phyloP scores from a whole-genome alignment of 805 yeast species.

The Clavispora santaluciae region DNA sequence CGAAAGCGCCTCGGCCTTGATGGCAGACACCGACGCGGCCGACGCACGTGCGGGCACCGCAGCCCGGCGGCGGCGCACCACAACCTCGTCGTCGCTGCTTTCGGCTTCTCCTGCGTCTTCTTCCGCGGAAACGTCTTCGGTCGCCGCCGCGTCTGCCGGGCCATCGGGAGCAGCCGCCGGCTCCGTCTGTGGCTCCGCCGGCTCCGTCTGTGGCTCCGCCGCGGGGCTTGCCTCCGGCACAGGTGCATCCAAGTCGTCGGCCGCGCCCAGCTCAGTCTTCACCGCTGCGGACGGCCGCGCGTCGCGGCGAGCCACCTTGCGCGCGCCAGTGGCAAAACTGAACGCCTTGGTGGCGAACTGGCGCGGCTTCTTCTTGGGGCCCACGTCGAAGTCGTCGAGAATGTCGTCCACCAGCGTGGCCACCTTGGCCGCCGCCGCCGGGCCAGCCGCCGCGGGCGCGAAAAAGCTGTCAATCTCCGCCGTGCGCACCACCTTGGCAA shows the following conservation, averaged over 20 bases:
- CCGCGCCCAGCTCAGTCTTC: slow-evolving; percentile 10
- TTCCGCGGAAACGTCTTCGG: no score
- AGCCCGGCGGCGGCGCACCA: slow-evolving; percentile 48
- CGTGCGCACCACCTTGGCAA: slow-evolving; percentile 35
- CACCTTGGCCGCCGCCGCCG: slow-evolving; percentile 22
- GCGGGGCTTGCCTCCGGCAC: slow-evolving; percentile 1
- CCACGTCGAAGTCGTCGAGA: slow-evolving; percentile 16
- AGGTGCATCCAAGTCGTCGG: slow-evolving; percentile 5
- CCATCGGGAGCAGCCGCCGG: slow-evolving; percentile 2
- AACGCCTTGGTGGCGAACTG: slow-evolving; percentile 32
- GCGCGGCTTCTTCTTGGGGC: slow-evolving; percentile 4
- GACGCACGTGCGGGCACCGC: slow-evolving; percentile 40
- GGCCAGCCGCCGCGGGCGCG: slow-evolving; percentile 21
- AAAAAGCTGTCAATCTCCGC: slow-evolving; percentile 51
- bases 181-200: neutral
- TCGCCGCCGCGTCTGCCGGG: no score
- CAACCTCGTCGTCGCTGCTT: slow-evolving; percentile 56
- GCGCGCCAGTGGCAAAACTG: slow-evolving; percentile 22
- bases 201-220: slow-evolving; percentile 1
- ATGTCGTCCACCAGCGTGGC: slow-evolving; percentile 17
- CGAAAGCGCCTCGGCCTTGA: slow-evolving; percentile 25
- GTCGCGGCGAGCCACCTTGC: neutral
- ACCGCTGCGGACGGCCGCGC: slow-evolving; percentile 9
- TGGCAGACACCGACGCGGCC: slow-evolving; percentile 36
- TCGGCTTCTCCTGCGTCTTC: slow-evolving; percentile 34